phyloP scores from a whole-genome alignment of 768 basidiomycete species.

The Mycena floridula region DNA sequence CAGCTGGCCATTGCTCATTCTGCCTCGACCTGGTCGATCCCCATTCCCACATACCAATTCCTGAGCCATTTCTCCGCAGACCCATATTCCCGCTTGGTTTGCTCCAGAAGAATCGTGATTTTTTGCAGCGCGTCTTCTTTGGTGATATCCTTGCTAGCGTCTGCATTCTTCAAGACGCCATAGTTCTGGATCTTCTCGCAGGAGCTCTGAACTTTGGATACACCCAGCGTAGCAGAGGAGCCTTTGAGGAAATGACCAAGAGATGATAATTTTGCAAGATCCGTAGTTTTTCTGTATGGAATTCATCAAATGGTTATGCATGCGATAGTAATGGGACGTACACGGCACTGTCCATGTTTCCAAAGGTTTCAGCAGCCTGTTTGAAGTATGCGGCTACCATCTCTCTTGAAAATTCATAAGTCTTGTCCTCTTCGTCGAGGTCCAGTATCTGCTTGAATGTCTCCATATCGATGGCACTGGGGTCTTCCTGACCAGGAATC shows the following conservation, averaged over 20 bases:
- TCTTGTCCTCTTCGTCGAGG: slow-evolving; percentile 76
- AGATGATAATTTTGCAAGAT: slow-evolving; percentile 60
- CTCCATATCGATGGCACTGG: slow-evolving; percentile 81
- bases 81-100: slow-evolving; percentile 62
- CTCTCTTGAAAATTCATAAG: slow-evolving; percentile 63
- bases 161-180: slow-evolving; percentile 63
- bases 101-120: slow-evolving; percentile 50
- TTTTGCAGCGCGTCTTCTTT: slow-evolving; percentile 45
- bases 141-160: slow-evolving; percentile 32
- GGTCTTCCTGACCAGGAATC: too few relatives aligned
- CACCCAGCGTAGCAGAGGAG: slow-evolving; percentile 90
- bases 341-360: slow-evolving; percentile 73
- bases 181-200: slow-evolving; percentile 93
- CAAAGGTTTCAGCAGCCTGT: slow-evolving; percentile 75
- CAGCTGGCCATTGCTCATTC: too few relatives aligned
- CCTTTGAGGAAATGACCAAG: slow-evolving; percentile 97
- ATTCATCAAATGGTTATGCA: slow-evolving; percentile 2
- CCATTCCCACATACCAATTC: slow-evolving; percentile 38
- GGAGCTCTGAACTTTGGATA: slow-evolving; percentile 70
- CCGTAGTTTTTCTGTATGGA: slow-evolving; percentile 39
- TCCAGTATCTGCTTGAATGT: slow-evolving; percentile 86
- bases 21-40: too few relatives aligned
- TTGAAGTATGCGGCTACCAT: slow-evolving; percentile 80
- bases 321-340: slow-evolving; percentile 37
- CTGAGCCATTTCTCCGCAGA: slow-evolving; percentile 66